Base-by-base conservation (phyloP, 768 basidiomycete species). In the Coprinopsis sp. region DNA sequence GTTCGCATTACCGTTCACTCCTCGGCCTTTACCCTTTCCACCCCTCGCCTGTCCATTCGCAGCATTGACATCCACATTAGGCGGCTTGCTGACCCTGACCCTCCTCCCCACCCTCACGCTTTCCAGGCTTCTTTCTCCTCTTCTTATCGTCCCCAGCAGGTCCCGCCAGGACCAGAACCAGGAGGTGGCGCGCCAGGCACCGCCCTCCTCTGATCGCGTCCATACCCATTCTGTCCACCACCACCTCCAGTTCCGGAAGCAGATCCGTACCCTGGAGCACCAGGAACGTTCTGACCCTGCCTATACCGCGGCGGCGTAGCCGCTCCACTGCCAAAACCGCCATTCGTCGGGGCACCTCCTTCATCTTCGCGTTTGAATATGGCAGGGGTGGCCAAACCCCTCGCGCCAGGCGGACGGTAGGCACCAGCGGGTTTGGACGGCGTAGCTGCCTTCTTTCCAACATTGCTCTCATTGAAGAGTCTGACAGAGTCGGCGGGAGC, bases 361-460 rank as follows among this genome's bases (percentile, higher is more conserved):
- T 95, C 91, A 52, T 96, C 95, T 61, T 93, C 91, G 14, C 94
- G 79, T 66, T 88, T 92, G 71, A 85, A 98, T 28, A 88, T 87
- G 2, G 82, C 74, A 1, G 94, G 91, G 1, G 94, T 93, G 36
- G 87, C 81, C 1, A 88, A 75, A 0, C 95, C 95, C 4, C 95
- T 78, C 1, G 93, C 92, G 10, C 93, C 93, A 10, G 93, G 95
- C 0, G 95, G 95, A 1, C 94, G 77, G 64, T 98, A 97, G 0
- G 94, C 90, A 14, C 91, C 94, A 0, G 85, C 81, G 1, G 89
- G 77, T 55, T 85, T 91, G 11, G 77, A 51, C 3, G 77, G 64
- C 19, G 44, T 43, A 0, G 70, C 65, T 0, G 84, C 70, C 57
- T 83, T 88, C 25, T 76, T 72, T 25, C 69, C 62, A 10, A 22